Evolutionary conservation across 1,284 basidiomycete species (phyloP).

Genomic region (Pholiota adiposa): DNA sequence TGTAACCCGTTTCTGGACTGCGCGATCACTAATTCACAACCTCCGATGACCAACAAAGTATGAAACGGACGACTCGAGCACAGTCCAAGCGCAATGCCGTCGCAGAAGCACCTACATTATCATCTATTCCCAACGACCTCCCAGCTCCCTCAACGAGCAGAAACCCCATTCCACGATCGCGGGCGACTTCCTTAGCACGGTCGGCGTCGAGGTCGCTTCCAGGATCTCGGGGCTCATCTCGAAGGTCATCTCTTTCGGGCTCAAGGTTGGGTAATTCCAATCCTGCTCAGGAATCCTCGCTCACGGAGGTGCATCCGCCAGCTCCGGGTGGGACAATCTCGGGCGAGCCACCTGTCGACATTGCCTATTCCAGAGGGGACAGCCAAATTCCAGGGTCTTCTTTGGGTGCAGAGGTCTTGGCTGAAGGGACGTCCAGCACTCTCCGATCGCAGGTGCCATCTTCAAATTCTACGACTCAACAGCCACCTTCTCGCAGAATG

Average conservation of each 20-base stretch:
- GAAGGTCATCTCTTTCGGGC: background rate
- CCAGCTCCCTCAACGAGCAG: slow-evolving; percentile 26
- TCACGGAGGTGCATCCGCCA: background rate
- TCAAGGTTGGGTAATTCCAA: background rate
- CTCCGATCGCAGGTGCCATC: background rate
- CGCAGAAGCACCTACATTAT: slow-evolving; percentile 8
- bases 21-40: no score
- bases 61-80: background rate
- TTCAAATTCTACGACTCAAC: background rate
- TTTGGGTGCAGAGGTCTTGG: background rate
- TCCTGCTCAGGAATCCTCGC: background rate
- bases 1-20: background rate
- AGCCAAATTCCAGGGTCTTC: background rate
- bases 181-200: slow-evolving; percentile 20
- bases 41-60: background rate
- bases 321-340: slow-evolving; percentile 11
- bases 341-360: background rate
- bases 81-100: background rate
- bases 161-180: slow-evolving; percentile 23
- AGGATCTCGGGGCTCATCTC: slow-evolving; percentile 16
- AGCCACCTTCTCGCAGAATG: background rate
- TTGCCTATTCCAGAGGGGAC: background rate
- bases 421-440: background rate
- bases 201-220: slow-evolving; percentile 18
- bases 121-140: slow-evolving; percentile 21